A percentile compares a stretch with the other conserved stretches of the same genome.
phyloP scores from a whole-genome alignment of 768 basidiomycete species.

The Podaxis carcinomalis region DNA sequence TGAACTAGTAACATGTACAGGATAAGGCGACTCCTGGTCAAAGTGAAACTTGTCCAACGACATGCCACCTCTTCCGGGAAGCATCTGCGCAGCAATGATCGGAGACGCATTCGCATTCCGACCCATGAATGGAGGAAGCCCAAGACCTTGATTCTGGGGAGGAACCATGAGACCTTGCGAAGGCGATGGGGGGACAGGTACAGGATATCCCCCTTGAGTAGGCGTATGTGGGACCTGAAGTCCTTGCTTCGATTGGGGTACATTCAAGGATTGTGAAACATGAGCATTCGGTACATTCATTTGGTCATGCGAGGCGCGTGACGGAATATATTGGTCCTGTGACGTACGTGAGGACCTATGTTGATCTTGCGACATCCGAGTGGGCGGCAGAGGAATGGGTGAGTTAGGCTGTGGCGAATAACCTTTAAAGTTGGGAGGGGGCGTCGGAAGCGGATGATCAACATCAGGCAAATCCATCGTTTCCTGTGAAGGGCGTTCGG shows the following conservation, averaged over 20 bases:
- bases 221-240: not conserved
- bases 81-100: constrained; percentile 38
- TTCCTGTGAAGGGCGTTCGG: constrained; percentile 36
- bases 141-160: constrained; percentile 2
- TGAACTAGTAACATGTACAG: constrained; percentile 36
- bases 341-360: constrained; percentile 16
- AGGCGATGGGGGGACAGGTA: constrained; percentile 3
- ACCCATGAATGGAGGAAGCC: not conserved
- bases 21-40: constrained; percentile 73
- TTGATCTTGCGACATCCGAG: constrained; percentile 9
- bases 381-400: not conserved
- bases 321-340: constrained; percentile 17
- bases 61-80: constrained; percentile 27
- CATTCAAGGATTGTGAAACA: not conserved
- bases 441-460: constrained; percentile 21
- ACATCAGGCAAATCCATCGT: constrained; percentile 32
- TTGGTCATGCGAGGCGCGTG: constrained; percentile 1
- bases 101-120: constrained; percentile 24
- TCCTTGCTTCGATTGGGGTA: constrained; percentile 11
- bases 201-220: constrained; percentile 6
- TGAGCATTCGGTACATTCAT: not conserved
- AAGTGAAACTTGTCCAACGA: constrained; percentile 52
- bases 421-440: constrained; percentile 21
- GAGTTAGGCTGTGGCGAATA: constrained; percentile 21
- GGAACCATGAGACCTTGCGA: constrained; percentile 2